Percentiles rank a stretch among this genome's conserved stretches.
These are phyloP conservation scores for Pyrenophora teres DNA, from an alignment of 2,329 filamentous ascomycete genomes.

Conservation along the genomic window DNA sequence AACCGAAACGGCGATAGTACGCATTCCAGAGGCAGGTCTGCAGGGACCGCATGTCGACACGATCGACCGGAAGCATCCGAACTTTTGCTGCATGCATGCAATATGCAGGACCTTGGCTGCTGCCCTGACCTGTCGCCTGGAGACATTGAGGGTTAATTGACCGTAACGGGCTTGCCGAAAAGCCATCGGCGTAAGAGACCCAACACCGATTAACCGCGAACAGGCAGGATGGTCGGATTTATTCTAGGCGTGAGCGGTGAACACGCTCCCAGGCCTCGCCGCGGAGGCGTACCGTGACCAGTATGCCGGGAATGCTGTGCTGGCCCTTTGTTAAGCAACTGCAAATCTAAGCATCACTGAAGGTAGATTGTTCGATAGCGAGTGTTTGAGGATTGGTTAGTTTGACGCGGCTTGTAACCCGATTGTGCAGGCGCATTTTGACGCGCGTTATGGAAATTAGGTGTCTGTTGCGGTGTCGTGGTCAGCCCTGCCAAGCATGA, in stretches of 20 bases:
- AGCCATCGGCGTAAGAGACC: constrained; percentile 3
- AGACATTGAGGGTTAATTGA: constrained; percentile 17
- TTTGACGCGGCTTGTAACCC: constrained; percentile 6
- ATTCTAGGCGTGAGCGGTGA: constrained; percentile 13
- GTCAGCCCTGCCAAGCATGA: constrained; percentile 23
- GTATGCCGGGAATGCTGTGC: constrained; percentile 11
- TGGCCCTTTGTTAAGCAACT: constrained; percentile 7
- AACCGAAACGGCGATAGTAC: constrained; percentile 27
- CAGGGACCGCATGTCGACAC: constrained; percentile 21
- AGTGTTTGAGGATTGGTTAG: constrained; percentile 4
- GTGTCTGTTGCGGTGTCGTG: constrained; percentile 7
- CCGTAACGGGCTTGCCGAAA: constrained; percentile 27
- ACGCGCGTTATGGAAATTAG: constrained; percentile 2
- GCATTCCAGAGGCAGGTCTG: constrained; percentile 31
- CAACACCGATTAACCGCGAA: constrained; percentile 15
- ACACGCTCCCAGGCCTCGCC: constrained; percentile 15
- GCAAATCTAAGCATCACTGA: not conserved
- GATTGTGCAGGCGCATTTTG: constrained; percentile 5
- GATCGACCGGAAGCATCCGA: constrained; percentile 44
- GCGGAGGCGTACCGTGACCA: constrained; percentile 14
- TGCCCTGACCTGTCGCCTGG: constrained; percentile 18
- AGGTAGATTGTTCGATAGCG: constrained; percentile 2
- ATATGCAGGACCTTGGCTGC: constrained; percentile 22
- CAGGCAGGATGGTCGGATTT: constrained; percentile 13
- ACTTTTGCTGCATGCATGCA: constrained; percentile 40